Conservation (phyloP, 257 asterid species). For the Knoxia roxburghii region DNA sequence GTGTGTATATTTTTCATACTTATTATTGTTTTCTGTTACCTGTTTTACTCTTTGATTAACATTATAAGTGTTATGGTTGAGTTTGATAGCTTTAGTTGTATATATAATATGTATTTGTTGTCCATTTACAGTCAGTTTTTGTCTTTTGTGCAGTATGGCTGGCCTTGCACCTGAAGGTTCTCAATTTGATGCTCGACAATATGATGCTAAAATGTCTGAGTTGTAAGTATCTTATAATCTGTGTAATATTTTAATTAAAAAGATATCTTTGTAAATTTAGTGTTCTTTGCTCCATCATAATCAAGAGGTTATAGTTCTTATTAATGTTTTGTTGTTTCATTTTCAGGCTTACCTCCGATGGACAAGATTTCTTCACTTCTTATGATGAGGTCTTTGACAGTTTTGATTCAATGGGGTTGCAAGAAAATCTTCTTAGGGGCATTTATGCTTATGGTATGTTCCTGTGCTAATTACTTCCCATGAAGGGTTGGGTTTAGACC, state of each 20-base stretch:
- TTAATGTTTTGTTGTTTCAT: not conserved
- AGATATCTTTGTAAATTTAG: not conserved
- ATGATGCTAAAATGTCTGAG: conserved; percentile 41
- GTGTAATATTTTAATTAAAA: not conserved
- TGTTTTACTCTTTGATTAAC: too few relatives aligned
- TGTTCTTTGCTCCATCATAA: not conserved
- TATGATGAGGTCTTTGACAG: conserved; percentile 44
- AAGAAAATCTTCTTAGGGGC: conserved; percentile 46
- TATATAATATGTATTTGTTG: not conserved
- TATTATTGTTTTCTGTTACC: too few relatives aligned
- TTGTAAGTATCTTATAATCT: conserved; percentile 24
- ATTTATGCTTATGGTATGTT: conserved; percentile 45
- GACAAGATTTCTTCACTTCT: conserved; percentile 37
- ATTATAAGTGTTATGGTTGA: too few relatives aligned
- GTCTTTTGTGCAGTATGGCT: conserved; percentile 34
- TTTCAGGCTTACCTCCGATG: conserved; percentile 31
- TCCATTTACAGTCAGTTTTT: not conserved
- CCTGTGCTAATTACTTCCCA: not conserved
- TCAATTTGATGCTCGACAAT: conserved; percentile 40
- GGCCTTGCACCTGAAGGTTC: conserved; percentile 39
- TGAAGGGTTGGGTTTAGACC: not conserved
- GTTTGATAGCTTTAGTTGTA: not conserved
- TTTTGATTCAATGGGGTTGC: conserved; percentile 46
- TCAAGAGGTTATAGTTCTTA: not conserved
- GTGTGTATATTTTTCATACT: too few relatives aligned